Base-by-base conservation (phyloP, 2,329 filamentous ascomycete genomes). In the Didymella keratinophila region DNA sequence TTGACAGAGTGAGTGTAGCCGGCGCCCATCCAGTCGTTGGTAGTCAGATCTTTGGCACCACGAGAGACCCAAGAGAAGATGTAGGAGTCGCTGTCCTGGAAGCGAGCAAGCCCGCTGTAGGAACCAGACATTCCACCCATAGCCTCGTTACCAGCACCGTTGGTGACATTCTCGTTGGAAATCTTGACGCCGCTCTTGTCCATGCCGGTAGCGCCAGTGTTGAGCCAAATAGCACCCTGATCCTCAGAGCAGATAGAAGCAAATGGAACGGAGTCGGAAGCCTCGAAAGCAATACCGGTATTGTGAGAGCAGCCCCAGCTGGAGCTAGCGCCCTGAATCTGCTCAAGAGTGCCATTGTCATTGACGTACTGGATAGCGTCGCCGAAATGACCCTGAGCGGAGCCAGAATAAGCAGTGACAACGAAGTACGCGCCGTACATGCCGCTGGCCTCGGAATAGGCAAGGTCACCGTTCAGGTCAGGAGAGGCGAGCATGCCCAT, bases 61-160 rank as follows among this genome's bases (percentile, higher is more conserved):
- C 86, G 83, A 0, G 86, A 87, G 16, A 86, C 83, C 86, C 86
- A 88, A 20, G 85, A 78, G 71, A 87, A 86, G 75, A 87, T 84
- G 72, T 88, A 88, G 1, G 78, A 77, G 51, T 80, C 78, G 20
- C 78, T 79, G 56, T 76, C 78, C 43, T 80, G 73, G 74, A 87
- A 86, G 5, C 82, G 81, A 12, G 82, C 82, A 20, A 88, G 80
- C 8, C 76, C 78, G 65, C 83, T 86, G 78, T 87, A 88, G 2
- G 84, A 87, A 28, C 86, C 86, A n/a, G 80, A 79, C 83, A 86
- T 88, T 51, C 86, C 86, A 39, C 86, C 86, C 81, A 87, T 83
- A 27, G 84, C 77, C 71, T 88, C 86, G 46, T 84, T 84, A 39
- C 78, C 80, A 6, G 73, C 84, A 37, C 86, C 86, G 67, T 88